Conservation (phyloP, 2,329 filamentous ascomycete species). For the Penicillium oxalicum region DNA sequence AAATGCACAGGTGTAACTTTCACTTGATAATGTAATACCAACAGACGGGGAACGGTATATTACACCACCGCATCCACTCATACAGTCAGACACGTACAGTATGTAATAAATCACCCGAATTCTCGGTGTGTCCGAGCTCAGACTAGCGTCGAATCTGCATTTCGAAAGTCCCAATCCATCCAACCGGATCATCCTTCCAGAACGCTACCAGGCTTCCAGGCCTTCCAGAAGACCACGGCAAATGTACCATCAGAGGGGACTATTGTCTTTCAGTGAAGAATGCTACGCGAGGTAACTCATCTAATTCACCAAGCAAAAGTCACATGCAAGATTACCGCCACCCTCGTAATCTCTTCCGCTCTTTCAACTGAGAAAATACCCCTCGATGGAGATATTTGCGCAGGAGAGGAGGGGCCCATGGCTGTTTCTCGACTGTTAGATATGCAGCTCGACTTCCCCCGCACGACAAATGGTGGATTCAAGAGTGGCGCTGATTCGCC, state of each 20-base stretch:
- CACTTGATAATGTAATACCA: conserved; percentile 10
- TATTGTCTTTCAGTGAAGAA: too few species aligned
- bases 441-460: not conserved
- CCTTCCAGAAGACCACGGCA: conserved; percentile 5
- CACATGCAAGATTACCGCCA: too few species aligned
- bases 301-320: too few species aligned
- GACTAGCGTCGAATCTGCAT: not conserved
- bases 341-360: too few species aligned
- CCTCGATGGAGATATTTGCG: not conserved
- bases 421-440: not conserved
- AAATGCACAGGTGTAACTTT: not conserved
- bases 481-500: conserved; percentile 11
- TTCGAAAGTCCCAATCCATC: not conserved
- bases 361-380: too few species aligned
- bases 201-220: conserved; percentile 19
- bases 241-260: conserved; percentile 11
- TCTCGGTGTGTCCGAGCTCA: not conserved
- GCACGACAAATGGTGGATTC: not conserved
- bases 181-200: conserved; percentile 20
- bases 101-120: too few species aligned
- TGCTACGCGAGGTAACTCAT: too few species aligned
- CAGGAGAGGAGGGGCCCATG: not conserved
- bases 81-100: too few species aligned
- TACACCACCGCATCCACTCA: conserved; percentile 1
- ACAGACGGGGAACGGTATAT: conserved; percentile 3